Percentiles rank a stretch among this genome's conserved stretches.
phyloP scores from a whole-genome alignment of 108 stramenopile genomes.

The Pseudonitzschia pungens region DNA sequence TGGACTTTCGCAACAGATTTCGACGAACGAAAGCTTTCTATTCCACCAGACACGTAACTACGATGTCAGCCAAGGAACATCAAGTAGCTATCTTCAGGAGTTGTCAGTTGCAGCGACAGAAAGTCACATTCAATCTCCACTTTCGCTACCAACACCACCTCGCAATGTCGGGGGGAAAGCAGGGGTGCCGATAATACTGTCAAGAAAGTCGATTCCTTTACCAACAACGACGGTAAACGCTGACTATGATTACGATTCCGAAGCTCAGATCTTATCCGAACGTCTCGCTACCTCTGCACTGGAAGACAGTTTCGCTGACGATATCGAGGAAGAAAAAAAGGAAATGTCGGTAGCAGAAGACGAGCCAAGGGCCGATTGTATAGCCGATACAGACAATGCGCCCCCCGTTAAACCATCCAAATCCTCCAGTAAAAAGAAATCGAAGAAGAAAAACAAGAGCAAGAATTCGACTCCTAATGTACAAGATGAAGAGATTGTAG shows the following conservation, averaged over 20 bases:
- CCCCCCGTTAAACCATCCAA: neutral
- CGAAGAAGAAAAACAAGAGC: conserved; percentile 49
- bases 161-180: conserved; percentile 1
- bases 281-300: conserved; percentile 41
- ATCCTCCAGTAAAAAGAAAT: conserved; percentile 11
- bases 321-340: conserved; percentile 29
- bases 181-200: conserved; percentile 39
- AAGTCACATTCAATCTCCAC: neutral
- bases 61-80: neutral
- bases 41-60: neutral
- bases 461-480: conserved; percentile 12
- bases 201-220: conserved; percentile 13
- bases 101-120: neutral
- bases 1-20: conserved; percentile 2
- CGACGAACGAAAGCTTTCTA: neutral
- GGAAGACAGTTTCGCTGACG: conserved; percentile 35
- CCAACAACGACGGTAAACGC: neutral
- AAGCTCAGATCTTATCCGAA: conserved; percentile 37
- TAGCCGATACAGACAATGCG: neutral
- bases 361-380: neutral
- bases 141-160: conserved; percentile 20
- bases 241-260: conserved; percentile 36
- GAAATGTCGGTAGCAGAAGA: conserved; percentile 23
- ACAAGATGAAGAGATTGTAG: conserved; percentile 18
- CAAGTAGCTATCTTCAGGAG: conserved; percentile 6